These are phyloP conservation scores for Lindgomyces ingoldianus DNA, from an alignment of 495 filamentous ascomycete genomes.

Conservation along the genomic window DNA sequence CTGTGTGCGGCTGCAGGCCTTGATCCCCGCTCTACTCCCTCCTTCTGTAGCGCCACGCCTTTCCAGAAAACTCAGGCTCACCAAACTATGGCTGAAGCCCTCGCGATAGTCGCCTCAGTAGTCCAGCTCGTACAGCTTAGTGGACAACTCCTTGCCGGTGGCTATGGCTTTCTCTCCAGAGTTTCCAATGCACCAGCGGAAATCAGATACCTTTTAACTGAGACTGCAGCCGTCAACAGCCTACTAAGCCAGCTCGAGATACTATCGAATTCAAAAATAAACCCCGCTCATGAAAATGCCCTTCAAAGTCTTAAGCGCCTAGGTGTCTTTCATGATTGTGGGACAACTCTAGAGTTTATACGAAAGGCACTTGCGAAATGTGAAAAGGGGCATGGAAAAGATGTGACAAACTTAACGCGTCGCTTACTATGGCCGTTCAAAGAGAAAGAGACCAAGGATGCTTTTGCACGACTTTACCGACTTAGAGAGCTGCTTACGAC, in stretches of 20 bases:
- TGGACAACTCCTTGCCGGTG: slow-evolving; percentile 1
- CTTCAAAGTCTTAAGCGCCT: neutral
- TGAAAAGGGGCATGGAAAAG: neutral
- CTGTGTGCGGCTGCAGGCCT: no score
- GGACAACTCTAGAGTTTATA: neutral
- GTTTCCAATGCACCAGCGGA: neutral
- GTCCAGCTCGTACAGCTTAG: neutral
- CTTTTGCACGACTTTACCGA: neutral
- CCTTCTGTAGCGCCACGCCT: no score
- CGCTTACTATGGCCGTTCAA: slow-evolving; percentile 5
- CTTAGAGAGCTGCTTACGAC: slow-evolving; percentile 1
- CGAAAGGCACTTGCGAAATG: neutral
- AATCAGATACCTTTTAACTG: neutral
- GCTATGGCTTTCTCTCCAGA: neutral
- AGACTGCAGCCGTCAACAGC: slow-evolving; percentile 2
- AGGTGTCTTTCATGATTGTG: neutral
- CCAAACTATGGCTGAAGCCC: neutral
- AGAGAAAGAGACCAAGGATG: slow-evolving; percentile 6
- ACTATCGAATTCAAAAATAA: neutral
- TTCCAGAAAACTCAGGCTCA: no score
- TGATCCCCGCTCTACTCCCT: no score
- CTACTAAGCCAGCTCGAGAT: neutral
- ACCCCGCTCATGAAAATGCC: neutral
- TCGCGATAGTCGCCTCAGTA: neutral
- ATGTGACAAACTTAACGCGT: neutral